Base-by-base conservation (phyloP, 2,329 filamentous ascomycete species). In the Acephala macrosclerotiorum region DNA sequence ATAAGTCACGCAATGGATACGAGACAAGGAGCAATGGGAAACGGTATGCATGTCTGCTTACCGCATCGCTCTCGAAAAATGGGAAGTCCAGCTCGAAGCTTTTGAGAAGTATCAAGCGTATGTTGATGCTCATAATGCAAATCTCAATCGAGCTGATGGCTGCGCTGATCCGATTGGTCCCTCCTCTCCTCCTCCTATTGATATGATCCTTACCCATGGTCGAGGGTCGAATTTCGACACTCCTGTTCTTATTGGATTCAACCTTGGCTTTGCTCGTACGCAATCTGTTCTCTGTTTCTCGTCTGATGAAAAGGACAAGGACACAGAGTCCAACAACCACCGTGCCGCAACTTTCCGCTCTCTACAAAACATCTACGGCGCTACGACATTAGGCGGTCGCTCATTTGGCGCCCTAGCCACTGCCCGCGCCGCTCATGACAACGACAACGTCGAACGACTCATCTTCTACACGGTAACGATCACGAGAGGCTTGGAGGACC, bases 211-310 rank as follows among this genome's bases (percentile, higher is more conserved):
- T 45, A 64, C 61, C 5, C 47, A 45, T 26, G 61, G 57, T 14
- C 53, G 53, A 16, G 55, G 61, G n/a, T 58, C 61, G 1, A n/a
- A n/a, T 22, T 33, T 64, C 3, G 49, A 55, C 25, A 55, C 38
- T 6, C 33, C 36, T 18, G 35, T 58, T 29, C 18, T 64, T 11
- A 47, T 60, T 12, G 45, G 18, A 5, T 64, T 64, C 49, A 60
- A 51, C 8, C 38, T 56, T n/a, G 58, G 63, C 5, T 64, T 40
- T 20, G 58, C 58, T 14, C 57, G 58, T n/a, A 64, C 63, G 2
- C 63, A 64, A 49, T n/a, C 35, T 16, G 20, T 7, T 3, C 47
- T 64, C 5, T 42, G 3, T 11, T 66, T 66, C 47, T 8, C 47
- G 22, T 14, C 8, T 29, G 22, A 14, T 8, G 16, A 26, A 29